Evolutionary conservation across 306 rosid genomes (phyloP), one percentile per base, ranked within the genome.

Genomic region (Cicer chorassanicum): DNA sequence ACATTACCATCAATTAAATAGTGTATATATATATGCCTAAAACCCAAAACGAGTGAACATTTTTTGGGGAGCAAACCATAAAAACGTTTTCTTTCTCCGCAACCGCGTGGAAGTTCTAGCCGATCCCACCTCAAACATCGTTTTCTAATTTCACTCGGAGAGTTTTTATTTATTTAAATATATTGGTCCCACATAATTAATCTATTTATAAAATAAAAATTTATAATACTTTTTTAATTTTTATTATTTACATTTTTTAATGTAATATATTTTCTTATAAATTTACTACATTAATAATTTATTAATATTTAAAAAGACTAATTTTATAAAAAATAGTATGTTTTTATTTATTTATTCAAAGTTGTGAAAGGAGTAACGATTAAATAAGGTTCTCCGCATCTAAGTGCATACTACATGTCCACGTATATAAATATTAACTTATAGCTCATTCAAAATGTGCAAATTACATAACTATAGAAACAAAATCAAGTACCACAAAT

Each of bases 21-120:
- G 21, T 19, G 1, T 14, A 34, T 4, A 19, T 14, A 34, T 4
- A 50, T 6, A 51, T 41, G 9, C 15, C 7, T n/a, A 29, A 16
- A 19, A 19, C 21, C 21, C 42, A 44, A 40, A 41, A 39, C 6
- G 15, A 3, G 2, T 15, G 1, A 70, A 12, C 73, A 50, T 53
- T n/a, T 40, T 49, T 48, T 16, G 18, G 12, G 29, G 53, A 54
- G 76, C 81, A 49, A 39, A 19, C 14, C 77, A 44, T 34, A 19
- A 12, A 15, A 49, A 74, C 69, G 24, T 43, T 18, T 49, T 71
- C 86, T 71, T 79, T 60, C 78, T n/a, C 36, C 46, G 7, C 19
- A 83, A 88, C 72, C 97, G 96, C 89, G 97, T 89, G 56, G 74
- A 81, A 75, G 81, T 55, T 84, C 70, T 42, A 77, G 67, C 82